A percentile compares a stretch with the other conserved stretches of the same genome.
Evolutionary conservation across 1,284 basidiomycete species (phyloP).

Genomic region (Fistulinella cinereoalba): DNA sequence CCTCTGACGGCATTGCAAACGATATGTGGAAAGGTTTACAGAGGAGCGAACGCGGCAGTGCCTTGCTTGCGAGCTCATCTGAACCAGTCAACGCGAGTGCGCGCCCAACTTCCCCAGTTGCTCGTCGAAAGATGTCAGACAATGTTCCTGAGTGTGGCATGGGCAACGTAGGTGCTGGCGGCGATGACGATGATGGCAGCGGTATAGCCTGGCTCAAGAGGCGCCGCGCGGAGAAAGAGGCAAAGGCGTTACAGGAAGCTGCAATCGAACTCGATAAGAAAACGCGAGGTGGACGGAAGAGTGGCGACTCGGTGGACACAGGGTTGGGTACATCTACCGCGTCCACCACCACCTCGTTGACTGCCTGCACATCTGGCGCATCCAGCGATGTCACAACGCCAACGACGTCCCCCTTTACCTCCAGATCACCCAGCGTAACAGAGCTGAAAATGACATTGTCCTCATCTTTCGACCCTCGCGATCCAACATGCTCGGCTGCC

Average conservation of each 20-base stretch:
- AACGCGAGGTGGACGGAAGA: slow-evolving; percentile 23
- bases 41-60: slow-evolving; percentile 28
- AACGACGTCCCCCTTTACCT: slow-evolving; percentile 19
- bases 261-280: slow-evolving; percentile 15
- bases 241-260: slow-evolving; percentile 40
- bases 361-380: slow-evolving; percentile 20
- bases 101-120: background rate
- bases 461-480: background rate
- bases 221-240: slow-evolving; percentile 49
- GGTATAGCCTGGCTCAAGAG: slow-evolving; percentile 71
- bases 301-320: slow-evolving; percentile 24
- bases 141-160: slow-evolving; percentile 22
- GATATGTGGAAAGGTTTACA: slow-evolving; percentile 33
- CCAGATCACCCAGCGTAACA: slow-evolving; percentile 26
- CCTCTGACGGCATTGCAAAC: slow-evolving; percentile 26
- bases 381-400: slow-evolving; percentile 21
- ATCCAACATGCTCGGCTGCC: background rate
- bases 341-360: slow-evolving; percentile 27
- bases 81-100: slow-evolving; percentile 1
- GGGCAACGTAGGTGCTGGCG: slow-evolving; percentile 22
- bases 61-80: slow-evolving; percentile 12
- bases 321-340: slow-evolving; percentile 25
- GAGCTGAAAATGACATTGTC: slow-evolving; percentile 16
- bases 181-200: slow-evolving; percentile 64
- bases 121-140: slow-evolving; percentile 21